Evolutionary conservation across 176 grass and related monocot genomes (phyloP).

Genomic region (Bonia amplexicaulis): DNA sequence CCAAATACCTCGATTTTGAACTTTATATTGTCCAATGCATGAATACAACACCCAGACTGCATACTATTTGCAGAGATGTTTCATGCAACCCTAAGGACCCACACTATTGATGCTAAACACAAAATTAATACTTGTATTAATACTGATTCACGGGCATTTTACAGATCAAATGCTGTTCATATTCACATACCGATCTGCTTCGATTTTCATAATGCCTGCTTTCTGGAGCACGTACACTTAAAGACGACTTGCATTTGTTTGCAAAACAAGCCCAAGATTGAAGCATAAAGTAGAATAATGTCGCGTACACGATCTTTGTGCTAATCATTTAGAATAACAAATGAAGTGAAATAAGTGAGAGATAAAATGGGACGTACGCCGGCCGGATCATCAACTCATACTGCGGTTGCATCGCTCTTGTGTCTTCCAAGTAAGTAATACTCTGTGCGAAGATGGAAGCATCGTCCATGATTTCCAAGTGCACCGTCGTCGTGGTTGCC

Average conservation of each 20-base stretch:
- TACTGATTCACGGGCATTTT: neutral
- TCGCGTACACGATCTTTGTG: slow-evolving; percentile 14
- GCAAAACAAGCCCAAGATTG: neutral
- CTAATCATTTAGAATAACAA: neutral
- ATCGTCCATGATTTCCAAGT: neutral
- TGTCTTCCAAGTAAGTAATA: too few species aligned
- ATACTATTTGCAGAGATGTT: neutral
- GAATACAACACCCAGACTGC: neutral
- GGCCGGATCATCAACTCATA: too few species aligned
- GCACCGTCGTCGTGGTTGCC: neutral
- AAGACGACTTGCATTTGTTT: neutral
- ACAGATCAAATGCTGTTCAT: neutral
- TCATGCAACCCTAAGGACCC: neutral
- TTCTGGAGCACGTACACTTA: neutral
- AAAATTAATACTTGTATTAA: too few species aligned
- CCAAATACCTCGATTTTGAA: neutral
- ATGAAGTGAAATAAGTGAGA: too few species aligned
- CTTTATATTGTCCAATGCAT: neutral
- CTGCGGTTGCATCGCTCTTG: too few species aligned
- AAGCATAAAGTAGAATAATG: neutral
- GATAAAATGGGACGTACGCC: too few species aligned
- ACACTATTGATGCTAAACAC: neutral
- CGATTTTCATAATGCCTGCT: neutral
- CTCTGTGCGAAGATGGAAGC: too few species aligned
- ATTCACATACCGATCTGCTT: neutral